phyloP scores from a whole-genome alignment of 805 yeast species.

The Schizosaccharomyces cryophilus region DNA sequence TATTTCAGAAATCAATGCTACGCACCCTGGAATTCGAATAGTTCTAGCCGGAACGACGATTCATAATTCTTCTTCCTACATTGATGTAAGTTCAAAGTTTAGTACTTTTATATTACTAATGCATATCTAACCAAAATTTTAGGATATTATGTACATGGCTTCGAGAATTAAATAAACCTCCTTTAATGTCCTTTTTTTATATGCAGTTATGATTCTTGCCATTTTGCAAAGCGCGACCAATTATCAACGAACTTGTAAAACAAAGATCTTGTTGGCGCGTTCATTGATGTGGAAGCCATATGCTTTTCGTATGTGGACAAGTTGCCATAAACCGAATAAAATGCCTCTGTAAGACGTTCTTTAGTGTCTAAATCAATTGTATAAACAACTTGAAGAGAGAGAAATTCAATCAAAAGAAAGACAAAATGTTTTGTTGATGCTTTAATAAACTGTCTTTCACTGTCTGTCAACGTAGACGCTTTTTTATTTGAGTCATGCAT shows the following conservation, averaged over 20 bases:
- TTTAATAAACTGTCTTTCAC: background rate
- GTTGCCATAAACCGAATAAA: background rate
- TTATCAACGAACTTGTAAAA: background rate
- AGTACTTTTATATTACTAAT: background rate
- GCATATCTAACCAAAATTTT: background rate
- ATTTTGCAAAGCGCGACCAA: background rate
- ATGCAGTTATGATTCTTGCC: background rate
- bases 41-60: conserved; percentile 65
- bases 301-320: background rate
- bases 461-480: background rate
- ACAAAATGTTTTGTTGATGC: background rate
- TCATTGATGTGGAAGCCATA: background rate
- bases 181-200: background rate
- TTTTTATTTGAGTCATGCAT: background rate
- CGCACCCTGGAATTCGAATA: conserved; percentile 29
- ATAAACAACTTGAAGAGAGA: background rate
- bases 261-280: background rate
- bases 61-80: conserved; percentile 21
- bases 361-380: background rate
- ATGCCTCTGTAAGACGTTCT: background rate
- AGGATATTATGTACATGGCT: background rate
- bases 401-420: background rate
- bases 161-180: background rate
- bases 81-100: conserved; percentile 8
- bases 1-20: conserved; percentile 19